Percentiles rank a stretch among this genome's conserved stretches.
These are phyloP conservation scores for Ustilago lituana DNA, from an alignment of 1,284 basidiomycete genomes.

Conservation along the genomic window DNA sequence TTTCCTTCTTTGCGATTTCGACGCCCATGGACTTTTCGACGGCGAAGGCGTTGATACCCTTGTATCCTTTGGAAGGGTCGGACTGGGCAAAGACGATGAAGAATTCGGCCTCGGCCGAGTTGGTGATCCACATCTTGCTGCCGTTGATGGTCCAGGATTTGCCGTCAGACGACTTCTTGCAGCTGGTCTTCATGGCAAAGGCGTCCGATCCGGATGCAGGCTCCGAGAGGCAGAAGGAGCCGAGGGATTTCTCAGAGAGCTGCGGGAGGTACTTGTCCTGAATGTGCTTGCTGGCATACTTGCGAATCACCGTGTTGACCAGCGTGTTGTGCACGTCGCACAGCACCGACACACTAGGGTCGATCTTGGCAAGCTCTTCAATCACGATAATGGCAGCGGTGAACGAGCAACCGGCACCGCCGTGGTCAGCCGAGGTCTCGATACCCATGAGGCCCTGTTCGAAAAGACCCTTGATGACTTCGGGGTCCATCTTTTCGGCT, in stretches of 20 bases:
- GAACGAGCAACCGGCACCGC: constrained; percentile 90
- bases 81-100: constrained; percentile 89
- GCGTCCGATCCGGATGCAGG: constrained; percentile 93
- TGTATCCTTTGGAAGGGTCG: constrained; percentile 95
- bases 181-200: constrained; percentile 93
- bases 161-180: constrained; percentile 79
- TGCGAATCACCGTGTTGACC: constrained; percentile 90
- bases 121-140: constrained; percentile 99
- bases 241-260: constrained; percentile 82
- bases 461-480: constrained; percentile 87
- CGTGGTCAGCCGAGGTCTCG: constrained; percentile 84
- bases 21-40: constrained; percentile 97
- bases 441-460: constrained; percentile 99
- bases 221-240: constrained; percentile 95
- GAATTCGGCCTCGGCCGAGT: constrained; percentile 93
- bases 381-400: constrained; percentile 95
- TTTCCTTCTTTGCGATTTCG: constrained; percentile 97
- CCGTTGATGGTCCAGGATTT: constrained; percentile 83
- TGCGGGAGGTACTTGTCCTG: constrained; percentile 88
- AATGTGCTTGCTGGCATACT: constrained; percentile 84
- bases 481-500: constrained; percentile 91
- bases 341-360: constrained; percentile 94
- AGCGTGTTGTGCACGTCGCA: constrained; percentile 91
- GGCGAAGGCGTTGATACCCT: constrained; percentile 97
- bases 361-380: constrained; percentile 94